Base-by-base conservation (phyloP, 495 filamentous ascomycete genomes). In the Penicilliopsis zonata region DNA sequence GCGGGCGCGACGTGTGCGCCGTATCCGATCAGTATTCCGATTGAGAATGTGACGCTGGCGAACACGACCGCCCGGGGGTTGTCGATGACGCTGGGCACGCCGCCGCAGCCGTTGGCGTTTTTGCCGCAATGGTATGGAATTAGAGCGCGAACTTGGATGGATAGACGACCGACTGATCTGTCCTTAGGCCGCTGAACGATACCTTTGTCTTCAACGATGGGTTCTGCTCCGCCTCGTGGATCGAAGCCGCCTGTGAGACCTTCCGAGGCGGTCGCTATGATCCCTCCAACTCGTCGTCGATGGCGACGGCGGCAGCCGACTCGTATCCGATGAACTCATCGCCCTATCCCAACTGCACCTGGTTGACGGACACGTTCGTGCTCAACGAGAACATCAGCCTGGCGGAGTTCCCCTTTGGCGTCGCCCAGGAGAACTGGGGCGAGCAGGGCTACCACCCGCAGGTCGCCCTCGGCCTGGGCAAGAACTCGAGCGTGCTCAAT, bases 401-500 rank as follows among this genome's bases (percentile, higher is more conserved):
- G 7, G 13, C 32, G 9, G 17, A 36, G 6, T 50, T 50, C 31
- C 39, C 43, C 5, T 9, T 55, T 7, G 46, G 38, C 3, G 44
- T 51, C 18, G 30, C 40, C 7, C 34, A 19, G 32, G 6, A 6
- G 10, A 10, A 23, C 21, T 23, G 21, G 21, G 21, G 21, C 6
- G 21, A 23, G 21, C 36, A 40, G 40, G 33, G 22, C 18, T 14
- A 27, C 4, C 26, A 38, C 8, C 19, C 32, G 31, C 42, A 34
- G 37, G 21, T 10, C 6, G 26, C 37, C 2, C 6, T 53, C 13
- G 50, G 60, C 3, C 47, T 66, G 5, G 60, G 59, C 2, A 36
- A 30, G 23, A 63, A 67, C 31, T 63, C 60, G 13, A 65, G 53
- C 18, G 40, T 59, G n/a, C 38, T 66, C 4, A 54, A 55, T 24